Evolutionary conservation across 208 protist species (phyloP).

Genomic region (Leishmania major): DNA sequence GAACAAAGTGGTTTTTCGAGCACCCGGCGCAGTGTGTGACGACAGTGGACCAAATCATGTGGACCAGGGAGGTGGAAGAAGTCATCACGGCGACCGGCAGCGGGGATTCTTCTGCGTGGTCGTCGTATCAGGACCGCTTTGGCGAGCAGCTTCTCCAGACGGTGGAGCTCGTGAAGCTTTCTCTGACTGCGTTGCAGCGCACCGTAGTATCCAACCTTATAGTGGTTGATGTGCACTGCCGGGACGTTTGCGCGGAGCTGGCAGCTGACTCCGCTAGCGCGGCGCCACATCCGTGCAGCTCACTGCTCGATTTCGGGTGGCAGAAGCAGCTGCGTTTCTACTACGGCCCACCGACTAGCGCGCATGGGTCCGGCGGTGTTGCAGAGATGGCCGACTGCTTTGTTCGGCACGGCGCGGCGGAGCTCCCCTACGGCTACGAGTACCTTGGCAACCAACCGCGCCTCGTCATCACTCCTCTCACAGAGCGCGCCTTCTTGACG

Average conservation of each 20-base stretch:
- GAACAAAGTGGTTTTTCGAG: slow-evolving; percentile 90
- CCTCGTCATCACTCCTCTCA: slow-evolving; percentile 97
- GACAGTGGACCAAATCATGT: slow-evolving; percentile 89
- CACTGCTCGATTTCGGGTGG: slow-evolving; percentile 93
- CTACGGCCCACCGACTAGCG: slow-evolving; percentile 48
- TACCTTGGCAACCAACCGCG: slow-evolving; percentile 95
- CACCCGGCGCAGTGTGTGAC: slow-evolving; percentile 94
- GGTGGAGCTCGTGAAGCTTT: slow-evolving; percentile 87
- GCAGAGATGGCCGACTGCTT: slow-evolving; percentile 46
- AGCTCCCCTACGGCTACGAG: slow-evolving; percentile 94
- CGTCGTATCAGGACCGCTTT: slow-evolving; percentile 75
- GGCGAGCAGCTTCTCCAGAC: slow-evolving; percentile 80
- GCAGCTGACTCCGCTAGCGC: slow-evolving; percentile 27
- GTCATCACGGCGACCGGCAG: slow-evolving; percentile 48
- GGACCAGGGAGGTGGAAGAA: slow-evolving; percentile 89
- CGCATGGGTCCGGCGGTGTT: slow-evolving; percentile 29
- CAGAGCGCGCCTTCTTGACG: slow-evolving; percentile 93
- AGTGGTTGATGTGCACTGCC: slow-evolving; percentile 95
- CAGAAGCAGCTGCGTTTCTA: slow-evolving; percentile 94
- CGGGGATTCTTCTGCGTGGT: slow-evolving; percentile 36
- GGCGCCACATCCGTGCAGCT: slow-evolving; percentile 29
- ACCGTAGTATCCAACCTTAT: slow-evolving; percentile 93
- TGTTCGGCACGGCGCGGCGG: slow-evolving; percentile 83
- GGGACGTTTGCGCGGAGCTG: slow-evolving; percentile 89
- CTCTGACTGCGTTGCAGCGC: slow-evolving; percentile 85